phyloP scores from a whole-genome alignment of 768 basidiomycete species.

The Boletus insuetus region DNA sequence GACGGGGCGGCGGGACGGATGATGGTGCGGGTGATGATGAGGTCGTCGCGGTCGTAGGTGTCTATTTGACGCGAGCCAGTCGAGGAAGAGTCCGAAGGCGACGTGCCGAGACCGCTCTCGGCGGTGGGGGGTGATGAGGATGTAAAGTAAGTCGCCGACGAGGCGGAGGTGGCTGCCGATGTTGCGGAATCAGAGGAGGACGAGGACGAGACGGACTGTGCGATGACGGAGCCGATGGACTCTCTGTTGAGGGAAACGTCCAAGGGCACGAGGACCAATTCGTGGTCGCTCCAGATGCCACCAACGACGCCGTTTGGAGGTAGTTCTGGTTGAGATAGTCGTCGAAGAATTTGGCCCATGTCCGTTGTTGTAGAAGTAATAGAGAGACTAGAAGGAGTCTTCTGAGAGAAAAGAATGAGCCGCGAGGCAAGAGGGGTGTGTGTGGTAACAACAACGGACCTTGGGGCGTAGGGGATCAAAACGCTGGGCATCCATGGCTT shows the following conservation, averaged over 20 bases:
- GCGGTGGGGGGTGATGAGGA: slow-evolving; percentile 12
- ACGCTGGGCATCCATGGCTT: slow-evolving; percentile 32
- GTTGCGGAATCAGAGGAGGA: slow-evolving; percentile 7
- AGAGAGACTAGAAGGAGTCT: slow-evolving; percentile 9
- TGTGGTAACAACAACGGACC: slow-evolving; percentile 23
- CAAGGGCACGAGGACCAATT: slow-evolving; percentile 32
- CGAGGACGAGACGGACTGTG: slow-evolving; percentile 15
- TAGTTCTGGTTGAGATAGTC: slow-evolving; percentile 16
- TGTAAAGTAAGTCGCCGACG: slow-evolving; percentile 24
- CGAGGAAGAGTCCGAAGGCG: slow-evolving; percentile 8
- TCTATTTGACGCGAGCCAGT: slow-evolving; percentile 20
- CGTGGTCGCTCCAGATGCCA: slow-evolving; percentile 35
- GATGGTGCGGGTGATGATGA: slow-evolving; percentile 36
- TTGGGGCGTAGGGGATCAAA: slow-evolving; percentile 31
- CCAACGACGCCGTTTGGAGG: slow-evolving; percentile 23
- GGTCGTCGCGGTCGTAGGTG: slow-evolving; percentile 30
- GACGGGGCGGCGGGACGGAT: slow-evolving; percentile 34
- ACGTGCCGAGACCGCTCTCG: slow-evolving; percentile 5
- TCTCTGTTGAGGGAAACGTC: slow-evolving; percentile 20
- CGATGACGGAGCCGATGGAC: slow-evolving; percentile 17
- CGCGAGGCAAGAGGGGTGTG: slow-evolving; percentile 15
- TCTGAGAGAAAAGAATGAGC: slow-evolving; percentile 25
- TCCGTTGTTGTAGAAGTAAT: slow-evolving; percentile 9
- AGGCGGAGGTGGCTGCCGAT: slow-evolving; percentile 6
- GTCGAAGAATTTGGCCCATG: slow-evolving; percentile 31